Evolutionary conservation across 805 yeast species (phyloP), one percentile per base, ranked within the genome.

Genomic region (Monosporozyma aquatica): DNA sequence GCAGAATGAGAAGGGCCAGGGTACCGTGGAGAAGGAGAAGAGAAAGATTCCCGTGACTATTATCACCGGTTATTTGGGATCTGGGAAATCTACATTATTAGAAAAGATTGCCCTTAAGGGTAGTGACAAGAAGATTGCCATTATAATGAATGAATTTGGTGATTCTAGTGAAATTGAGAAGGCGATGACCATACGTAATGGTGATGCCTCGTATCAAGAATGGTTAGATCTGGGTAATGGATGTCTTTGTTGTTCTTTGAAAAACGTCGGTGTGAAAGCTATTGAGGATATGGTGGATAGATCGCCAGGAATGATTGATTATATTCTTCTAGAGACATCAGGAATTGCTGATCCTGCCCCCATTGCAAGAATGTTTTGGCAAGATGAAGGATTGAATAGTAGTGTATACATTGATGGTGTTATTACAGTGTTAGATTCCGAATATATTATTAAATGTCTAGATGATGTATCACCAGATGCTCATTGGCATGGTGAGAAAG

Each of bases 261-360:
- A 87, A 58, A 97, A 89, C 59, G 83, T 80, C 43, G 98, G 98
- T 4, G 97, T 92, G 1, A 72, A 82, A 33, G 98, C 98, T 0
- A 87, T 92, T 42, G 98, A 92, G 60, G 76, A 85, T 44, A 72
- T 92, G 51, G 79, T 90, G 46, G 80, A 78, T 24, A 73, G 79
- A 41, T 73, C 80, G 25, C 81, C 80, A 6, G 80, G 76, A 25
- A 72, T 73, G 40, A 87, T 90, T 40, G 98, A 92, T 62, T 83
- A 90, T 56, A 87, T 92, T n/a, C 60, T 92, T 20, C 66, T 92
- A 41, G 98, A 92, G 58, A 92, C 98, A 0, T 87, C 95, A 0
- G 98, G 98, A 0, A 72, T 92, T 13, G 98, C 98, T 0, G 97
- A 92, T 57, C 98, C 98, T 0, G 97, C 89, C 0, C 97, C 97